Evolutionary conservation across 78 protist genomes (phyloP), one percentile per base, ranked within the genome.

Genomic region (Isochrysis galbana): DNA sequence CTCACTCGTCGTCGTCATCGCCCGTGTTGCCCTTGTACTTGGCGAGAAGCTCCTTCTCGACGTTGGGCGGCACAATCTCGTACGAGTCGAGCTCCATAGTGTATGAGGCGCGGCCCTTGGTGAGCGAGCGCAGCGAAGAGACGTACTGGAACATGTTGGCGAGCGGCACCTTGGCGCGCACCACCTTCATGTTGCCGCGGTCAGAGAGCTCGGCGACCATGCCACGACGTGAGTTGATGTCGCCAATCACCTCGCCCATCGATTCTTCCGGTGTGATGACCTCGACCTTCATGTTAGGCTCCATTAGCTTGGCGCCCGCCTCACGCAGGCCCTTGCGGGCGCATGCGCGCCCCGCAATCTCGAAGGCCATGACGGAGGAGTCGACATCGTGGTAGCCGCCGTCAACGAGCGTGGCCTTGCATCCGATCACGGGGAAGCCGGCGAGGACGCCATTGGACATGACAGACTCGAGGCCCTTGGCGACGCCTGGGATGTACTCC

Each of bases 101-200:
- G 94, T 92, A 92, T 34, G 86, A 54, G 39, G 94, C 94, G 38
- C 94, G 90, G 11, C 94, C 94, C 89, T 92, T 92, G 77, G 94
- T 69, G 44, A 77, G 19, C 47, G 90, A 86, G 67, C 94, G 90
- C 69, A 92, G 91, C 69, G 90, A 25, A 26, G 94, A 92, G 55
- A 92, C 94, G 91, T 92, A 92, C 91, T 92, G 94, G 94, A 92
- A 92, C 94, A 92, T 92, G 70, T 82, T 44, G 74, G 94, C 41
- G 67, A 92, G 94, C 32, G 94, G 94, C 44, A 92, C 94, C 45
- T 17, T 11, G 34, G 92, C 92, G 41, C 51, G 46, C 25, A 90
- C 92, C 22, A 48, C 29, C 86, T 90, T 90, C 83, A 90, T 72
- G 92, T 70, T 72, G 61, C 92, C 92, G 36, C 87, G 47, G 32